A percentile compares a stretch with the other conserved stretches of the same genome.
phyloP scores from a whole-genome alignment of 208 protist species.

The Polymyxa betae region DNA sequence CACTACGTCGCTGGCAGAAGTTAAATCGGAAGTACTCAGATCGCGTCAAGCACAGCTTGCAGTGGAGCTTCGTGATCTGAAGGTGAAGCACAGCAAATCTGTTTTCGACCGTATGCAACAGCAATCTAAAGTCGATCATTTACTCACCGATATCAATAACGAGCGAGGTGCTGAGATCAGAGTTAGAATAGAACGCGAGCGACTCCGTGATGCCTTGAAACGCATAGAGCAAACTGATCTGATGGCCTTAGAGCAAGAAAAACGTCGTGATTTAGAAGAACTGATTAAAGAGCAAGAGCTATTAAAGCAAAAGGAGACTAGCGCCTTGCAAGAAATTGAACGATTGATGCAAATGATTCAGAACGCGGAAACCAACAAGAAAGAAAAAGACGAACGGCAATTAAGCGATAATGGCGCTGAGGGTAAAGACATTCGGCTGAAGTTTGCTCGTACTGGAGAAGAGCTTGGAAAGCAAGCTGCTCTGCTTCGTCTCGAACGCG shows the following conservation, averaged over 20 bases:
- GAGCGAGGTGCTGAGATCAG: not conserved
- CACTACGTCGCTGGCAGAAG: not conserved
- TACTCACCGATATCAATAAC: not conserved
- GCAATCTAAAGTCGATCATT: not conserved
- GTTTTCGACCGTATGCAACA: not conserved
- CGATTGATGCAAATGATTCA: not conserved
- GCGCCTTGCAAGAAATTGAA: not conserved
- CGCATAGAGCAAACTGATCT: not conserved
- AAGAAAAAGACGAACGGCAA: not conserved
- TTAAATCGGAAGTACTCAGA: constrained; percentile 26
- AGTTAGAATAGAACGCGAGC: not conserved
- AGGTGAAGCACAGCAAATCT: constrained; percentile 3
- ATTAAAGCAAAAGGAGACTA: constrained; percentile 34
- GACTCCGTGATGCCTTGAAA: not conserved
- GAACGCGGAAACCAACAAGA: not conserved
- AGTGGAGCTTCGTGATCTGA: not conserved
- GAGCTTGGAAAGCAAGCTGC: constrained; percentile 1
- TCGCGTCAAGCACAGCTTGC: not conserved
- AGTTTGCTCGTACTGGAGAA: constrained; percentile 7
- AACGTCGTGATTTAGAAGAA: not conserved
- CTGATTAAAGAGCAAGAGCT: constrained; percentile 48
- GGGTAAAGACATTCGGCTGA: not conserved
- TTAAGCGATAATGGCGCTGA: not conserved
- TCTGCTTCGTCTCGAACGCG: not conserved
- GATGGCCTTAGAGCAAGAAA: not conserved